A percentile compares a stretch with the other conserved stretches of the same genome.
These are phyloP conservation scores for Boletus subcaerulescens DNA, from an alignment of 768 basidiomycete species.

Conservation along the genomic window DNA sequence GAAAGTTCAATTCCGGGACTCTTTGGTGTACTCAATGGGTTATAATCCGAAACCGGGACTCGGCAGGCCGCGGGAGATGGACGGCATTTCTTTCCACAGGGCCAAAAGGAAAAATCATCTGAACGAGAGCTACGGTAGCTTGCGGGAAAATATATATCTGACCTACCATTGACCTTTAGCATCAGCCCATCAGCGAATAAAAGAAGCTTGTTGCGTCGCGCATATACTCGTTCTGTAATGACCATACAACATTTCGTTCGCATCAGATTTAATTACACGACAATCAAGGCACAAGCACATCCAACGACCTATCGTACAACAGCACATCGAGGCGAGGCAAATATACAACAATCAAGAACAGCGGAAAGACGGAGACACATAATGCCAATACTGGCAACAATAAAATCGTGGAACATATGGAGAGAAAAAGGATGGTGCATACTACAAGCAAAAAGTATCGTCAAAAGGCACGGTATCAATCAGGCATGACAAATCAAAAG, in stretches of 20 bases:
- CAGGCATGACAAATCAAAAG: neutral
- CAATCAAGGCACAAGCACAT: neutral
- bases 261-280: neutral
- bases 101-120: too few relatives aligned
- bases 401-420: constrained; percentile 1
- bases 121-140: too few relatives aligned
- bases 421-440: constrained; percentile 1
- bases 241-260: neutral
- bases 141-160: too few relatives aligned
- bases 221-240: too few relatives aligned
- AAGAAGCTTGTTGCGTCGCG: too few relatives aligned
- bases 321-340: neutral
- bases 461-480: neutral
- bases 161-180: too few relatives aligned
- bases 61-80: too few relatives aligned
- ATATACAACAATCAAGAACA: neutral
- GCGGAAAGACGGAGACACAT: neutral
- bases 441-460: neutral
- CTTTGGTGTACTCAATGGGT: too few relatives aligned
- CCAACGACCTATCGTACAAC: constrained; percentile 1
- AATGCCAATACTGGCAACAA: neutral
- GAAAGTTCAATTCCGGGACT: too few relatives aligned
- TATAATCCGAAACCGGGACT: too few relatives aligned
- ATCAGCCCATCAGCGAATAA: too few relatives aligned
- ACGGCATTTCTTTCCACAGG: too few relatives aligned